Percentiles rank a stretch among this genome's conserved stretches.
Evolutionary conservation across 2,329 filamentous ascomycete genomes (phyloP).

Genomic region (Podosphaera leucotricha): DNA sequence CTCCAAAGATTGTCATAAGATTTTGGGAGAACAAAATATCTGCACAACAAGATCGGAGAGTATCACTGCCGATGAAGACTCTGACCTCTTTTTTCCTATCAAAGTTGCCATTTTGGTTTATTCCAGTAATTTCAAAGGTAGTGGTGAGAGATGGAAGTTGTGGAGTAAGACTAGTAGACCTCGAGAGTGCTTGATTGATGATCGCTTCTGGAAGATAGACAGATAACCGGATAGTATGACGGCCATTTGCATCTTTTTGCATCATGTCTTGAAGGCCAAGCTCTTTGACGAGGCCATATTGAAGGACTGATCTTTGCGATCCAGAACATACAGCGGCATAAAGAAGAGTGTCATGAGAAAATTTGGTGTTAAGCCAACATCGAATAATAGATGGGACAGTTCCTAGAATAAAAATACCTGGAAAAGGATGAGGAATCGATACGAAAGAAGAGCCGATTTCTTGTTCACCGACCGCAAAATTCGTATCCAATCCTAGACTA

Average conservation of each 20-base stretch:
- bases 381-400: slow-evolving; percentile 84
- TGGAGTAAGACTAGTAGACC: slow-evolving; percentile 46
- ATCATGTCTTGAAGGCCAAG: slow-evolving; percentile 47
- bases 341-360: slow-evolving; percentile 68
- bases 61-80: slow-evolving; percentile 76
- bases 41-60: slow-evolving; percentile 63
- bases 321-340: slow-evolving; percentile 87
- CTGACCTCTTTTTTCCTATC: slow-evolving; percentile 43
- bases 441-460: slow-evolving; percentile 47
- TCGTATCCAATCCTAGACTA: slow-evolving; percentile 63
- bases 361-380: slow-evolving; percentile 81
- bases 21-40: slow-evolving; percentile 87
- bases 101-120: slow-evolving; percentile 25
- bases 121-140: slow-evolving; percentile 49
- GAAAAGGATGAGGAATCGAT: slow-evolving; percentile 45
- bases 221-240: slow-evolving; percentile 47
- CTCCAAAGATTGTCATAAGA: slow-evolving; percentile 65
- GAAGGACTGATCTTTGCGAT: slow-evolving; percentile 68
- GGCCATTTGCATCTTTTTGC: slow-evolving; percentile 38
- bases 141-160: slow-evolving; percentile 65
- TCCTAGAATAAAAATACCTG: slow-evolving; percentile 64
- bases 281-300: slow-evolving; percentile 48
- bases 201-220: slow-evolving; percentile 85
- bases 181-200: slow-evolving; percentile 49
- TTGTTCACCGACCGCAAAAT: slow-evolving; percentile 36